Conservation (phyloP, 768 basidiomycete genomes). For the Holtermanniella nyarrowii region DNA sequence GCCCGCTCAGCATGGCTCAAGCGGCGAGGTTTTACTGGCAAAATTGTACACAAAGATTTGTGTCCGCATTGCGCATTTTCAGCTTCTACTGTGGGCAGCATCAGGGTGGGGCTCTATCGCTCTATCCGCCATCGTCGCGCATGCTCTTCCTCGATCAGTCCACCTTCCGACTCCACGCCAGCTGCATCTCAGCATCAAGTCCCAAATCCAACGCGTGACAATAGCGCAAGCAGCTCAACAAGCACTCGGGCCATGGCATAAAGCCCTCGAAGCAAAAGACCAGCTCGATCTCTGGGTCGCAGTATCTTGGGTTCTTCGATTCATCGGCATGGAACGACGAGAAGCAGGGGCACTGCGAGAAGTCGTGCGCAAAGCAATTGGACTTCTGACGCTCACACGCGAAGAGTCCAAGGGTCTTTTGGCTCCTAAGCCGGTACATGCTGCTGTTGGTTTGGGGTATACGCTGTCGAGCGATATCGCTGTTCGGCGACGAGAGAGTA, state of each 20-base stretch:
- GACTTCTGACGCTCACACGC: slow-evolving; percentile 72
- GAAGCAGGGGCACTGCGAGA: slow-evolving; percentile 80
- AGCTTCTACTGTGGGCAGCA: slow-evolving; percentile 27
- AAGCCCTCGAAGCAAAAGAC: slow-evolving; percentile 66
- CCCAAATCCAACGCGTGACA: slow-evolving; percentile 58
- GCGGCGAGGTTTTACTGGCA: slow-evolving; percentile 33
- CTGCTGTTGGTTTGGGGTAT: slow-evolving; percentile 14
- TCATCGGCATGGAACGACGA: slow-evolving; percentile 74
- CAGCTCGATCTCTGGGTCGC: slow-evolving; percentile 61
- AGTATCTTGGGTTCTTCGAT: slow-evolving; percentile 64
- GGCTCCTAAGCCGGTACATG: slow-evolving; percentile 1
- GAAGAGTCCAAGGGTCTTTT: slow-evolving; percentile 43
- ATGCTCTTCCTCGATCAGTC: slow-evolving; percentile 26
- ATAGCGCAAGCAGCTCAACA: slow-evolving; percentile 60
- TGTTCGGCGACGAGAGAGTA: slow-evolving; percentile 60
- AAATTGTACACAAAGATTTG: slow-evolving; percentile 26
- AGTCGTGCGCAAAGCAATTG: slow-evolving; percentile 71
- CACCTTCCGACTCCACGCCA: slow-evolving; percentile 5
- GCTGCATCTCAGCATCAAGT: slow-evolving; percentile 46
- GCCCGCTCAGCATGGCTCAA: slow-evolving; percentile 3
- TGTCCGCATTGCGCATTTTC: slow-evolving; percentile 26
- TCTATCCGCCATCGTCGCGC: slow-evolving; percentile 22
- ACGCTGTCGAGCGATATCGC: slow-evolving; percentile 44
- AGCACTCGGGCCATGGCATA: slow-evolving; percentile 76
- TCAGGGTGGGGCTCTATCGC: slow-evolving; percentile 34